phyloP scores from a whole-genome alignment of 805 yeast genomes.

The Teunomyces atbi region DNA sequence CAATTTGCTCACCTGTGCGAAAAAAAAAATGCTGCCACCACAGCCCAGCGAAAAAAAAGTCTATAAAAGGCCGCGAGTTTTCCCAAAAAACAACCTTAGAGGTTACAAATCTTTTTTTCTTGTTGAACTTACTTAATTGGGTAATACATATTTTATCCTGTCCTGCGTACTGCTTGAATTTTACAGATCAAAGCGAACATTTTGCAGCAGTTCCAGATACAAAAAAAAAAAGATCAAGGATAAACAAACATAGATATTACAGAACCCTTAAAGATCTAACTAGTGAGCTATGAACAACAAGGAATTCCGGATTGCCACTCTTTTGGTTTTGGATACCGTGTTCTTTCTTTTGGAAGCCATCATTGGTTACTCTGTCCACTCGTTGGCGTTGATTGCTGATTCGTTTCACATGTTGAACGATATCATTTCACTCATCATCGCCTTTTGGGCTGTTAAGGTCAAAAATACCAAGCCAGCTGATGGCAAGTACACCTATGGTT shows the following conservation, averaged over 20 bases:
- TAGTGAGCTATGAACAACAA: slow-evolving; percentile 41
- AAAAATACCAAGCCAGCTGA: slow-evolving; percentile 81
- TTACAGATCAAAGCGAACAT: not conserved
- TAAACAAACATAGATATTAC: too few relatives aligned
- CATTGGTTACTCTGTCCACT: slow-evolving; percentile 88
- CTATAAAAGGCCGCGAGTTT: not conserved
- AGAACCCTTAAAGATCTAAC: too few relatives aligned
- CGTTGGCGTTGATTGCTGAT: slow-evolving; percentile 92
- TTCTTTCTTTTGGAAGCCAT: slow-evolving; percentile 85
- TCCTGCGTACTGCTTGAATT: not conserved
- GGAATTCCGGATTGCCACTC: slow-evolving; percentile 68
- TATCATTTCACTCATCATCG: slow-evolving; percentile 82
- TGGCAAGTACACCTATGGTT: slow-evolving; percentile 90
- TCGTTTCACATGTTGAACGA: slow-evolving; percentile 98
- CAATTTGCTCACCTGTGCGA: not conserved
- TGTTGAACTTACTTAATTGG: not conserved
- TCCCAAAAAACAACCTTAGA: slow-evolving; percentile 1
- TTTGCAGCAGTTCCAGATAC: not conserved
- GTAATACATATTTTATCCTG: not conserved
- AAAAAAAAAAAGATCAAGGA: not conserved
- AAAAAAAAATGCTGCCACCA: not conserved
- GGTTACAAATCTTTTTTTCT: not conserved
- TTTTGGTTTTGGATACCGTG: slow-evolving; percentile 71
- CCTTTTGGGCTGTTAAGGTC: slow-evolving; percentile 94
- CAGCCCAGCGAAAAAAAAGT: not conserved